These are phyloP conservation scores for Abrus precatorius DNA, from an alignment of 306 rosid genomes.

Conservation along the genomic window DNA sequence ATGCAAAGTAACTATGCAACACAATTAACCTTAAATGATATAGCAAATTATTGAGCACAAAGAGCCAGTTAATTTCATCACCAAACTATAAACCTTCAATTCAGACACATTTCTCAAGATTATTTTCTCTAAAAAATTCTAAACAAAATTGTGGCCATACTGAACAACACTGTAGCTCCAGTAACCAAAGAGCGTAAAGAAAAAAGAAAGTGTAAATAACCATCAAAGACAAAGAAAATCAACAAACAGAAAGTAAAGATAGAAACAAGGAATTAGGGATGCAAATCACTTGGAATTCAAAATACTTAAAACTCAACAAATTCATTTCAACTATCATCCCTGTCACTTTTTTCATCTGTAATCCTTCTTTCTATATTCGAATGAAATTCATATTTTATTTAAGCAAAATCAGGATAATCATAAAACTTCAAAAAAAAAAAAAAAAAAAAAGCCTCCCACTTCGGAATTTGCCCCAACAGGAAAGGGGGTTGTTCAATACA, in stretches of 20 bases:
- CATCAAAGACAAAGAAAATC: not conserved
- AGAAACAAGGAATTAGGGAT: not conserved
- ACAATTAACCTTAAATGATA: not conserved
- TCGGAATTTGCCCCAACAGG: too few species aligned
- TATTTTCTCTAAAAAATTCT: not conserved
- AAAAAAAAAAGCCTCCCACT: not conserved
- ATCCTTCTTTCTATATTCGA: not conserved
- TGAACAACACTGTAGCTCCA: not conserved
- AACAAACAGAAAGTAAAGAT: not conserved
- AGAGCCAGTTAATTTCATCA: slow-evolving; percentile 6
- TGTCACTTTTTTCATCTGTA: not conserved
- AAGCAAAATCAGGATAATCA: not conserved
- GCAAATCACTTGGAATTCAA: not conserved
- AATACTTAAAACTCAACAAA: not conserved
- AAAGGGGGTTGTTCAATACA: not conserved
- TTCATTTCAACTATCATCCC: not conserved
- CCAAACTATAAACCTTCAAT: not conserved
- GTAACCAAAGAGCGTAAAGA: not conserved
- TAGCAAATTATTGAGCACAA: not conserved
- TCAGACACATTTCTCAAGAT: not conserved
- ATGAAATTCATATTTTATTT: not conserved
- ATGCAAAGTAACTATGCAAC: not conserved
- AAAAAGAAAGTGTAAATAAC: not conserved
- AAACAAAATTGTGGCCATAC: not conserved
- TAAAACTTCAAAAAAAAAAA: too few species aligned